These are phyloP conservation scores for Diphasiastrum complanatum DNA, from an alignment of 83 land plant genomes.

Conservation along the genomic window DNA sequence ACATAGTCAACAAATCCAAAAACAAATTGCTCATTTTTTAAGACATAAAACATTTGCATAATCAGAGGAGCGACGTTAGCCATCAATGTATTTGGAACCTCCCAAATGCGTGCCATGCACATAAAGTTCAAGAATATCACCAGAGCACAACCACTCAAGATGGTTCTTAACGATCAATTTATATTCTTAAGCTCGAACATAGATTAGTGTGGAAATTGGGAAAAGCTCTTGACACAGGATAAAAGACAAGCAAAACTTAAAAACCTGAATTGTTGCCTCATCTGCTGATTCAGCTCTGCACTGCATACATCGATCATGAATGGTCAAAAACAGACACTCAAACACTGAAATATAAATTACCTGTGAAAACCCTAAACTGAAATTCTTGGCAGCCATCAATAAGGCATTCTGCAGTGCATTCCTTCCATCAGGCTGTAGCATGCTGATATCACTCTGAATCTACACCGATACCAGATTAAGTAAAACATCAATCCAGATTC, in stretches of 20 bases:
- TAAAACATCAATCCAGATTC: too few relatives aligned
- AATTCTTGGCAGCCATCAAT: conserved; percentile 78
- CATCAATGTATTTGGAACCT: too few relatives aligned
- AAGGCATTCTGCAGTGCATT: conserved; percentile 80
- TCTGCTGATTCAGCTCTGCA: neutral
- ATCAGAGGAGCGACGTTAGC: too few relatives aligned
- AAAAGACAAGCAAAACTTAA: too few relatives aligned
- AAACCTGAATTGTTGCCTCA: neutral
- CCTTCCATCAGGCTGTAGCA: conserved; percentile 56
- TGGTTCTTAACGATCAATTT: too few relatives aligned
- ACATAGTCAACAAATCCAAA: neutral
- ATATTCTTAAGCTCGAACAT: too few relatives aligned
- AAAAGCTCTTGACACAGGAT: too few relatives aligned
- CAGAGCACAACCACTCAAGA: too few relatives aligned
- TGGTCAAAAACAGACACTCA: neutral
- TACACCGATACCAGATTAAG: too few relatives aligned
- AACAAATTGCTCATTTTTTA: neutral
- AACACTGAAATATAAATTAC: conserved; percentile 27
- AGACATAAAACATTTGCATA: conserved; percentile 5
- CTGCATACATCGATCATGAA: neutral
- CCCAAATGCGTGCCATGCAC: too few relatives aligned
- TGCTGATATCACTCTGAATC: conserved; percentile 81
- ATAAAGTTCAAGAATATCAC: too few relatives aligned
- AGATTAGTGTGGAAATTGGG: too few relatives aligned
- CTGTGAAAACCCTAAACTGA: conserved; percentile 77